Percentiles rank a stretch among this genome's conserved stretches.
Evolutionary conservation across 768 basidiomycete species (phyloP).

Genomic region (Gautieria morchelliformis): DNA sequence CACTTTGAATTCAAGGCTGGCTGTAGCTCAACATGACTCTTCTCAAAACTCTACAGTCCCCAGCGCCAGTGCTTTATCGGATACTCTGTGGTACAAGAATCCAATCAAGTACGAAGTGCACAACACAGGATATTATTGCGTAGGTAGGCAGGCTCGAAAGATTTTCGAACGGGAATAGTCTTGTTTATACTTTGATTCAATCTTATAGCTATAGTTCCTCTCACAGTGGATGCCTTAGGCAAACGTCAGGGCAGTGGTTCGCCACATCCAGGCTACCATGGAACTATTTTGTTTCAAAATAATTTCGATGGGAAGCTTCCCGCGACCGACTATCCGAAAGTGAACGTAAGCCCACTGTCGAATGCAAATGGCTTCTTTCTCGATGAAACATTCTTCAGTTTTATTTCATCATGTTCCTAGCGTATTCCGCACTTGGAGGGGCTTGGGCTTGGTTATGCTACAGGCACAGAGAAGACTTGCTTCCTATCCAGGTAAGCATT

Average conservation of each 20-base stretch:
- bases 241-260: slow-evolving; percentile 36
- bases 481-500: slow-evolving; percentile 70
- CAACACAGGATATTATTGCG: slow-evolving; percentile 93
- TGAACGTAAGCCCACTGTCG: slow-evolving; percentile 45
- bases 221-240: slow-evolving; percentile 54
- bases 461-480: slow-evolving; percentile 67
- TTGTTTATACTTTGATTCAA: background rate
- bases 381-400: slow-evolving; percentile 43
- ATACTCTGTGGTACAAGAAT: slow-evolving; percentile 44
- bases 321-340: slow-evolving; percentile 95
- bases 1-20: background rate
- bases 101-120: slow-evolving; percentile 78
- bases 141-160: slow-evolving; percentile 47
- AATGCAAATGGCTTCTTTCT: slow-evolving; percentile 8
- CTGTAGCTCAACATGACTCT: background rate
- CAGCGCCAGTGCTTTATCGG: slow-evolving; percentile 39
- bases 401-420: slow-evolving; percentile 73
- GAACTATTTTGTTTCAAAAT: slow-evolving; percentile 78
- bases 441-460: slow-evolving; percentile 83
- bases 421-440: slow-evolving; percentile 60
- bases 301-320: slow-evolving; percentile 81
- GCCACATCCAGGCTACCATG: slow-evolving; percentile 71
- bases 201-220: slow-evolving; percentile 68
- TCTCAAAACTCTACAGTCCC: slow-evolving; percentile 17
- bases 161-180: background rate